A percentile compares a stretch with the other conserved stretches of the same genome.
phyloP scores from a whole-genome alignment of 1,139 yeast species.

The Waltiozyma sp. region DNA sequence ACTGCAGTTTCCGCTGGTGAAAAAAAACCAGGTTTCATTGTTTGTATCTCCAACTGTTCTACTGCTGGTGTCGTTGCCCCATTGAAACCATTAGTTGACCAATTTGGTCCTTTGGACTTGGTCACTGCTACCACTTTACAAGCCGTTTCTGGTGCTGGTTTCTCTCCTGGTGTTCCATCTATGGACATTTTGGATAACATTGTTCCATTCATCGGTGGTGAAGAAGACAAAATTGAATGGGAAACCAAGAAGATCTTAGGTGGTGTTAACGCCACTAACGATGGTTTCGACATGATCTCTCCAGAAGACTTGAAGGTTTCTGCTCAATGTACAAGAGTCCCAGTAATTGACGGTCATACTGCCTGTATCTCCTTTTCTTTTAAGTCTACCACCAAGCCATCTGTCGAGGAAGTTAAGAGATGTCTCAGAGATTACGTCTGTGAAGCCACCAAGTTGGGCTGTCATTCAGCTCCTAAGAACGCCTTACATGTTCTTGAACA shows the following conservation, averaged over 20 bases:
- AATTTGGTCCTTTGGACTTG: conserved; percentile 80
- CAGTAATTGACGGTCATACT: conserved; percentile 96
- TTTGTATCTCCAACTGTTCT: conserved; percentile 95
- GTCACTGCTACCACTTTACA: conserved; percentile 89
- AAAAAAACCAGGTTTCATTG: conserved; percentile 65
- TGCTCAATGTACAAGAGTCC: conserved; percentile 95
- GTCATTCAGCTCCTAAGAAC: conserved; percentile 88
- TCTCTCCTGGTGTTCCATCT: conserved; percentile 95
- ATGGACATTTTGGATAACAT: conserved; percentile 91
- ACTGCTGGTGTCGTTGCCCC: conserved; percentile 98
- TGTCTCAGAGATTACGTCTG: conserved; percentile 67
- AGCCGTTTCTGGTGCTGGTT: conserved; percentile 98
- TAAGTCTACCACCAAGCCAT: conserved; percentile 73
- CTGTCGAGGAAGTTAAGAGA: conserved; percentile 66
- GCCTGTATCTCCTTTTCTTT: conserved; percentile 87
- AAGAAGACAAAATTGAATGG: conserved; percentile 98
- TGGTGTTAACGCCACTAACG: conserved; percentile 31
- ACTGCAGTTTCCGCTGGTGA: conserved; percentile 43
- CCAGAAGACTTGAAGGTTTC: conserved; percentile 74
- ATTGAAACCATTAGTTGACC: conserved; percentile 78
- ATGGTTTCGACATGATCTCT: conserved; percentile 52
- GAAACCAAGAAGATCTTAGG: conserved; percentile 95
- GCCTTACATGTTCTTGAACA: conserved; percentile 88
- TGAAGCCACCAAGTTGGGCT: conserved; percentile 67
- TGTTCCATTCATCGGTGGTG: conserved; percentile 91